These are phyloP conservation scores for Alternaria tenuissima DNA, from an alignment of 2,329 filamentous ascomycete genomes.

Conservation along the genomic window DNA sequence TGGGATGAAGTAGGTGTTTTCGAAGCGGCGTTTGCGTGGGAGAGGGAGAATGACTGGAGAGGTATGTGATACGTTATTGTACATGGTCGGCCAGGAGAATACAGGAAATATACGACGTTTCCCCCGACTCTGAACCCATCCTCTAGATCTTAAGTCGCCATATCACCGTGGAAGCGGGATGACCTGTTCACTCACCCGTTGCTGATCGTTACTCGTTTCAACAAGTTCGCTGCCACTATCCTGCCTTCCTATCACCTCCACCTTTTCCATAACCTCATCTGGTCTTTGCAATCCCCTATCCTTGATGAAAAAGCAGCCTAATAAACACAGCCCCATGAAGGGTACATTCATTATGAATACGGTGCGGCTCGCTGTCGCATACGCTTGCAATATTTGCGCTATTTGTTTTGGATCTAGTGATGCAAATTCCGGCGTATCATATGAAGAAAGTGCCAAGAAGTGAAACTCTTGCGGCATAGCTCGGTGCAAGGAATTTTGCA, in stretches of 20 bases:
- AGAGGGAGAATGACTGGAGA: slow-evolving; percentile 58
- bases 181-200: neutral
- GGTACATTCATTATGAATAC: slow-evolving; percentile 67
- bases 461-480: slow-evolving; percentile 24
- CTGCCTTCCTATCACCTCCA: neutral
- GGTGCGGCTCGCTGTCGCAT: slow-evolving; percentile 62
- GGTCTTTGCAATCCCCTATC: slow-evolving; percentile 55
- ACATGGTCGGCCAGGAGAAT: no score
- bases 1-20: slow-evolving; percentile 61
- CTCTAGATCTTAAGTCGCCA: neutral
- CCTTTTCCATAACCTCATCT: slow-evolving; percentile 16
- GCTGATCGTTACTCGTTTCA: neutral
- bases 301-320: slow-evolving; percentile 61
- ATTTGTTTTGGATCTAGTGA: slow-evolving; percentile 12
- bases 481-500: slow-evolving; percentile 28
- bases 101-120: neutral
- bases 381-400: slow-evolving; percentile 58
- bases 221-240: neutral
- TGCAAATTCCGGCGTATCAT: slow-evolving; percentile 22
- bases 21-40: slow-evolving; percentile 58
- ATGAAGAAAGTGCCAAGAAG: slow-evolving; percentile 17
- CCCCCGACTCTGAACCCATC: neutral
- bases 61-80: slow-evolving; percentile 18
- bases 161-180: neutral
- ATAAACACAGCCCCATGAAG: slow-evolving; percentile 60